Conservation (phyloP, 176 grass and related monocot species). For the Typha latifolia region DNA sequence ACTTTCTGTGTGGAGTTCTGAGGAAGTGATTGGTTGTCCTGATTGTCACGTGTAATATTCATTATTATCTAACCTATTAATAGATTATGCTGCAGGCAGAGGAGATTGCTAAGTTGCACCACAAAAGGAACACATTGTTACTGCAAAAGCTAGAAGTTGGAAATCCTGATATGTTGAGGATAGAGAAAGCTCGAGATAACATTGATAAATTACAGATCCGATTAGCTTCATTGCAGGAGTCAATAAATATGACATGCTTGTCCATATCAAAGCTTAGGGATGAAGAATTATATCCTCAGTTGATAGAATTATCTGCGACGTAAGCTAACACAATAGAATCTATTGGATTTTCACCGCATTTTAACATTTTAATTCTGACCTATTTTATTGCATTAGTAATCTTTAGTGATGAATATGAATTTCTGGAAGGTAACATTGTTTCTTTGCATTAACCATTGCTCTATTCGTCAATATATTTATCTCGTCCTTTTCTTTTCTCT, state of each 20-base stretch:
- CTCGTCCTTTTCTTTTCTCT: background rate
- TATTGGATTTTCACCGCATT: constrained; percentile 8
- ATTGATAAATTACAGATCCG: constrained; percentile 66
- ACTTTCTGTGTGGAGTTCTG: too few species aligned
- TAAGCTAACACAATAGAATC: constrained; percentile 34
- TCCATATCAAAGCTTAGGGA: constrained; percentile 83
- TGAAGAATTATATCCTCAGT: constrained; percentile 86
- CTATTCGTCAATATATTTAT: background rate
- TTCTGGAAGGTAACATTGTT: background rate
- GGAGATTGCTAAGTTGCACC: constrained; percentile 68
- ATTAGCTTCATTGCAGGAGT: constrained; percentile 79
- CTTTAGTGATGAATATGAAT: too few species aligned
- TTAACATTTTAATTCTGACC: background rate
- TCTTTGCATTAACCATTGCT: background rate
- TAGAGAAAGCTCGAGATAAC: constrained; percentile 59
- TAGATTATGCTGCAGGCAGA: constrained; percentile 47
- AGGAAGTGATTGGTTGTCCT: background rate
- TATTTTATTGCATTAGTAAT: too few species aligned
- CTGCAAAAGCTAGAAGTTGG: constrained; percentile 72
- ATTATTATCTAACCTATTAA: background rate
- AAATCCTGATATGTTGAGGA: constrained; percentile 58
- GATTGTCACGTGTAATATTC: background rate
- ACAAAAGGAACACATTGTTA: constrained; percentile 42
- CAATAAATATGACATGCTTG: constrained; percentile 53
- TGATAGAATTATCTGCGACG: constrained; percentile 81